These are phyloP conservation scores for Ajuga chamaepitys DNA, from an alignment of 257 asterid genomes.

Conservation along the genomic window DNA sequence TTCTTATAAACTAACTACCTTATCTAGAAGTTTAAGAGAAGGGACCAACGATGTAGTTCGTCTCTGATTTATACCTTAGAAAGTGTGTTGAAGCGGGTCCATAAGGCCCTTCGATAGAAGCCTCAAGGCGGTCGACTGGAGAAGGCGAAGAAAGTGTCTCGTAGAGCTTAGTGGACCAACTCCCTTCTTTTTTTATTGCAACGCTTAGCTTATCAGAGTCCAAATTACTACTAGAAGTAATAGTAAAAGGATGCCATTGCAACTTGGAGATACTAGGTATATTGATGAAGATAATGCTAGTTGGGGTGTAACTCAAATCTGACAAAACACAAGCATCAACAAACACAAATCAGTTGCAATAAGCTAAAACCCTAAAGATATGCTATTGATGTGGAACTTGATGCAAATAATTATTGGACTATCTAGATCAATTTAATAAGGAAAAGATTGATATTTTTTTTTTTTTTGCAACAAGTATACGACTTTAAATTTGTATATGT, in stretches of 20 bases:
- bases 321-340: background rate
- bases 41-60: background rate
- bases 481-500: no score
- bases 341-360: background rate
- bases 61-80: constrained; percentile 46
- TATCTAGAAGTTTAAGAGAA: background rate
- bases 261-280: constrained; percentile 67
- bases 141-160: constrained; percentile 56
- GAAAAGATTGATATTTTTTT: no score
- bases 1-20: no score
- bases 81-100: constrained; percentile 73
- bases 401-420: no score
- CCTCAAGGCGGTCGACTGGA: constrained; percentile 44
- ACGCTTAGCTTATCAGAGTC: constrained; percentile 69
- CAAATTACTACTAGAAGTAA: constrained; percentile 58
- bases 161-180: constrained; percentile 66
- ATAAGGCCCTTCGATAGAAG: constrained; percentile 80
- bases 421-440: no score
- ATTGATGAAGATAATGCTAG: constrained; percentile 70
- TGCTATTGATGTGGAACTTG: no score
- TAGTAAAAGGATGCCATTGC: constrained; percentile 95
- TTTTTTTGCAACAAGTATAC: no score
- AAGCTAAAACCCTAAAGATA: background rate
- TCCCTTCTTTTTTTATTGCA: constrained; percentile 64
- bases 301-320: constrained; percentile 61